Evolutionary conservation across 148 eudicot genomes (phyloP), one percentile per base, ranked within the genome.

Genomic region (Persicaria tinctoria): DNA sequence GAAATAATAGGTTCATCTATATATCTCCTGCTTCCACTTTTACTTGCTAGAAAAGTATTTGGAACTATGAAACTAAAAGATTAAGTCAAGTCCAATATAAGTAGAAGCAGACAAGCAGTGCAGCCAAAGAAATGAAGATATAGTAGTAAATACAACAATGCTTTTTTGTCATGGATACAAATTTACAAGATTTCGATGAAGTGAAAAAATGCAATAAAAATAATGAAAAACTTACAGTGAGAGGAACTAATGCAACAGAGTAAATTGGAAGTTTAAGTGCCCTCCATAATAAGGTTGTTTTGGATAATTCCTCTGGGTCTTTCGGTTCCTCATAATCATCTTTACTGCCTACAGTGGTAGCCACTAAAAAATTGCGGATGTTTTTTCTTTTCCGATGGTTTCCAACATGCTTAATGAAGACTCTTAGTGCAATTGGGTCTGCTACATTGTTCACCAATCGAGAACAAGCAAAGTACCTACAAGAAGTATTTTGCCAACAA

Each of bases 221-320:
- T 32, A 3, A 66, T 16, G 14, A 66, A 57, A 64, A 76, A 76
- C 93, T 89, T 80, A 95, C 98, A 44, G 96, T 90, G 66, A 92
- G 83, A 48, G 98, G 98, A 81, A 95, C 84, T 69, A 92, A 80
- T n/a, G 97, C 98, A 50, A 95, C 98, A 44, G 96, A 84, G 81
- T 92, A 95, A 50, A 95, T 92, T 17, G 97, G 98, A 76, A 95
- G 75, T 76, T 95, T 95, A 74, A 92, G 81, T 23, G 98, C 98
- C 77, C 98, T 90, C 98, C 98, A 92, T 85, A 91, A 81, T 86
- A 92, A 84, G 57, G 91, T 92, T 73, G 89, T 87, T 77, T 75
- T 83, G 79, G 97, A 84, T 74, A 95, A 72, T 45, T 57, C 66
- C 54, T 83, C 83, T 75, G 79, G 79, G 32, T 76, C 79, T 27